Evolutionary conservation across 257 asterid genomes (phyloP).

Genomic region (Scutellaria barbata): DNA sequence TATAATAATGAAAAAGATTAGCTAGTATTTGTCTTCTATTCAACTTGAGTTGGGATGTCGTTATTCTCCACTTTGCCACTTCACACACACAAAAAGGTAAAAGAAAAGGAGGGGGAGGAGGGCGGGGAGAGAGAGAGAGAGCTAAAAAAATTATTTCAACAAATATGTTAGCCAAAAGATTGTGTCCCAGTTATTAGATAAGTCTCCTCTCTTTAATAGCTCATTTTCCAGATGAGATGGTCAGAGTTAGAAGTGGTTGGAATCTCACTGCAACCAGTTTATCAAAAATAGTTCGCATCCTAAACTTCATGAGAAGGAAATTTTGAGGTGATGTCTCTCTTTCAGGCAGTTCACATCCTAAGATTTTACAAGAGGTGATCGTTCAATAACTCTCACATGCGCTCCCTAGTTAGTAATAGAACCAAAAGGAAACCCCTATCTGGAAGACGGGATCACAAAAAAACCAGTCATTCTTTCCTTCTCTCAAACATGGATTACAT

Average conservation of each 20-base stretch:
- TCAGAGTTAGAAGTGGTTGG: not conserved
- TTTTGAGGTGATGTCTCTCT: not conserved
- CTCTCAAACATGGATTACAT: not conserved
- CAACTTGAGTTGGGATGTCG: constrained; percentile 13
- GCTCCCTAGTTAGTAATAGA: not conserved
- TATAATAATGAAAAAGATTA: constrained; percentile 2
- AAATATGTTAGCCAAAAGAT: constrained; percentile 7
- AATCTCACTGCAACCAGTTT: not conserved
- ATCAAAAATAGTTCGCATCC: constrained; percentile 1
- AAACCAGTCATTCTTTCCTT: not conserved
- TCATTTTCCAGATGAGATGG: constrained; percentile 6
- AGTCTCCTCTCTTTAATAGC: not conserved
- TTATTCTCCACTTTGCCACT: constrained; percentile 12
- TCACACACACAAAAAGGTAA: not conserved
- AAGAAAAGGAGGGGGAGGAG: not conserved
- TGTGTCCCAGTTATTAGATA: not conserved
- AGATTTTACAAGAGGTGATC: not conserved
- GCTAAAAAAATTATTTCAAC: constrained; percentile 15
- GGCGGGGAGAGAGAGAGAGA: constrained; percentile 15
- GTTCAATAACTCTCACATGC: not conserved
- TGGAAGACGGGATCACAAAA: not conserved
- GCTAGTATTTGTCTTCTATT: constrained; percentile 8
- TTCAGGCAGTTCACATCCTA: not conserved
- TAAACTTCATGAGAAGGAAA: constrained; percentile 1
- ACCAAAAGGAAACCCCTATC: not conserved